A percentile compares a stretch with the other conserved stretches of the same genome.
phyloP scores from a whole-genome alignment of 2,329 filamentous ascomycete species.

The Phialophora expanda region DNA sequence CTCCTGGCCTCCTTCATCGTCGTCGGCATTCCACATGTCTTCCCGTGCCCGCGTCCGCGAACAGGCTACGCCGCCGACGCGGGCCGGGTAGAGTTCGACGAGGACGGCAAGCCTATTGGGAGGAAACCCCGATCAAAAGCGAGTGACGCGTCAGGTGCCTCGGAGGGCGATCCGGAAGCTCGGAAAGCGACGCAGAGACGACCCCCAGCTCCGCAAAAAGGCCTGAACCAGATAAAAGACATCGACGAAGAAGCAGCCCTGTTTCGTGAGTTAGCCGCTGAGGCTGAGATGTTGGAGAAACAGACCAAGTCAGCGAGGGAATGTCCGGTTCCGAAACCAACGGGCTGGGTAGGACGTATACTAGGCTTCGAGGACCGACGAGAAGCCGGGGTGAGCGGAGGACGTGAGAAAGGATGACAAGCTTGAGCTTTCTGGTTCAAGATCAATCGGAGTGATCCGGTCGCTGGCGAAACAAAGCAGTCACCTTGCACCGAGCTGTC shows the following conservation, averaged over 20 bases:
- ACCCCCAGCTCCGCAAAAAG: neutral
- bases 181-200: conserved; percentile 23
- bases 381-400: conserved; percentile 11
- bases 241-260: conserved; percentile 52
- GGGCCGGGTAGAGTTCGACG: conserved; percentile 45
- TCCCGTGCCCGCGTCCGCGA: conserved; percentile 87
- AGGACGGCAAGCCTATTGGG: conserved; percentile 49
- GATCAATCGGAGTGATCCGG: neutral
- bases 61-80: conserved; percentile 77
- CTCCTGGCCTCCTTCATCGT: conserved; percentile 88
- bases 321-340: conserved; percentile 91
- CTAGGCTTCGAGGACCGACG: conserved; percentile 48
- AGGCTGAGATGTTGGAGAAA: conserved; percentile 49
- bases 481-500: neutral
- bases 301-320: conserved; percentile 70
- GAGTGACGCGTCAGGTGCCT: neutral
- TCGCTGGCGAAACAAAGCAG: neutral
- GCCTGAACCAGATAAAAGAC: conserved; percentile 24
- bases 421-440: neutral
- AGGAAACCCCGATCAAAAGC: conserved; percentile 43
- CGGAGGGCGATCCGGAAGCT: conserved; percentile 6
- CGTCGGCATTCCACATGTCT: conserved; percentile 83
- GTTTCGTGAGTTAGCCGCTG: conserved; percentile 50
- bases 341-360: conserved; percentile 75
- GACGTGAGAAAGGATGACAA: conserved; percentile 6